Evolutionary conservation across 495 filamentous ascomycete genomes (phyloP).

Genomic region (Talaromyces proteolyticus): DNA sequence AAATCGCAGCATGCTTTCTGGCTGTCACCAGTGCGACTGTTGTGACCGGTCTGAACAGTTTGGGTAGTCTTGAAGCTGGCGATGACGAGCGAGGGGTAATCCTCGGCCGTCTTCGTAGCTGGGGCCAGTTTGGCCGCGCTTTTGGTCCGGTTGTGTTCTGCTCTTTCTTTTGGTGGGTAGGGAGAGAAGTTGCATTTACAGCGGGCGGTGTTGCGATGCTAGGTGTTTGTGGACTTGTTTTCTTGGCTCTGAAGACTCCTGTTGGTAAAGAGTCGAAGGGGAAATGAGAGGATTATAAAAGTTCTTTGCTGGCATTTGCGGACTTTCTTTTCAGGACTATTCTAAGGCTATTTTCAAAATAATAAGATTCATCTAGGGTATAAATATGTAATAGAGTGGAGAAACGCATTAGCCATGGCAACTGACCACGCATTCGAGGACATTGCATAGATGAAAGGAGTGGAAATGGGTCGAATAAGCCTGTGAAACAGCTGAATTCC

Average conservation of each 20-base stretch:
- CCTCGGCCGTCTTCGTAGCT: constrained; percentile 77
- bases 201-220: constrained; percentile 76
- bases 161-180: constrained; percentile 98
- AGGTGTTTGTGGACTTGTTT: constrained; percentile 62
- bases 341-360: too few relatives aligned
- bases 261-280: background rate
- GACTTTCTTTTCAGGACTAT: too few relatives aligned
- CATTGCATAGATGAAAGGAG: too few relatives aligned
- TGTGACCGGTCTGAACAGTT: constrained; percentile 85
- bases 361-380: background rate
- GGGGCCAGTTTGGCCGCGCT: constrained; percentile 81
- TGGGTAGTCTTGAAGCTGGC: constrained; percentile 82
- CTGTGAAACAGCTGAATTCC: too few relatives aligned
- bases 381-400: background rate
- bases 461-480: too few relatives aligned
- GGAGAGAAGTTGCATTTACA: constrained; percentile 75
- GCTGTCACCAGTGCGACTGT: constrained; percentile 90
- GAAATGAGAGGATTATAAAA: too few relatives aligned
- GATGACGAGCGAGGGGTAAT: constrained; percentile 79
- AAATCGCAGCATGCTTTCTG: constrained; percentile 72
- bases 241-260: constrained; percentile 55
- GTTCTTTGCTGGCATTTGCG: too few relatives aligned
- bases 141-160: constrained; percentile 87
- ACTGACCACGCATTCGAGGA: too few relatives aligned
- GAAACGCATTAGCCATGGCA: too few relatives aligned